These are phyloP conservation scores for Grosmannia serpens DNA, from an alignment of 2,329 filamentous ascomycete species.

Conservation along the genomic window DNA sequence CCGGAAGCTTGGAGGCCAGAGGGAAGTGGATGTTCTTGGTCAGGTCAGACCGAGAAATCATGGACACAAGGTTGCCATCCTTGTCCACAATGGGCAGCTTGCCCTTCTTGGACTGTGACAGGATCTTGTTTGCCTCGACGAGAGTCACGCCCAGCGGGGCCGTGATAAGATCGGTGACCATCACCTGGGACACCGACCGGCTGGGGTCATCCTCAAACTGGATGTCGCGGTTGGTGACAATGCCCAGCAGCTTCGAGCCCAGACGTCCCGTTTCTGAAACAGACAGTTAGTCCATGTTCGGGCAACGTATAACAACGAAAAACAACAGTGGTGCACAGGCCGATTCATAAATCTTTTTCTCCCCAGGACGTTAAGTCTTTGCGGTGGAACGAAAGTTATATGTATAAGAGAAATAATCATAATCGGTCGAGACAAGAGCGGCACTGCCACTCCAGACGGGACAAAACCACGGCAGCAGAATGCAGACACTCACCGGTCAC, in stretches of 20 bases:
- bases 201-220: slow-evolving; percentile 77
- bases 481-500: slow-evolving; percentile 72
- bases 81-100: slow-evolving; percentile 89
- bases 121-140: slow-evolving; percentile 80
- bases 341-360: slow-evolving; percentile 33
- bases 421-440: slow-evolving; percentile 19
- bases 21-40: slow-evolving; percentile 99
- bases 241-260: slow-evolving; percentile 90
- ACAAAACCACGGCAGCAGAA: background rate
- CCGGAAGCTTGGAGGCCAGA: slow-evolving; percentile 85
- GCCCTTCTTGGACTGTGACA: slow-evolving; percentile 95
- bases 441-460: background rate
- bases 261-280: slow-evolving; percentile 74
- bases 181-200: slow-evolving; percentile 73
- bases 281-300: slow-evolving; percentile 17
- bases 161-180: slow-evolving; percentile 95
- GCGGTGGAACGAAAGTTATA: slow-evolving; percentile 99
- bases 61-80: slow-evolving; percentile 74
- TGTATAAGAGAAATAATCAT: slow-evolving; percentile 73
- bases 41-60: slow-evolving; percentile 87
- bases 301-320: background rate
- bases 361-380: slow-evolving; percentile 79
- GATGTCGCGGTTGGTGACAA: slow-evolving; percentile 95
- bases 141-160: slow-evolving; percentile 74
- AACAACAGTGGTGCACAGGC: background rate